Percentiles rank a stretch among this genome's conserved stretches.
Evolutionary conservation across 2,329 filamentous ascomycete genomes (phyloP).

Genomic region (Lasiodiplodia hormozganensis): DNA sequence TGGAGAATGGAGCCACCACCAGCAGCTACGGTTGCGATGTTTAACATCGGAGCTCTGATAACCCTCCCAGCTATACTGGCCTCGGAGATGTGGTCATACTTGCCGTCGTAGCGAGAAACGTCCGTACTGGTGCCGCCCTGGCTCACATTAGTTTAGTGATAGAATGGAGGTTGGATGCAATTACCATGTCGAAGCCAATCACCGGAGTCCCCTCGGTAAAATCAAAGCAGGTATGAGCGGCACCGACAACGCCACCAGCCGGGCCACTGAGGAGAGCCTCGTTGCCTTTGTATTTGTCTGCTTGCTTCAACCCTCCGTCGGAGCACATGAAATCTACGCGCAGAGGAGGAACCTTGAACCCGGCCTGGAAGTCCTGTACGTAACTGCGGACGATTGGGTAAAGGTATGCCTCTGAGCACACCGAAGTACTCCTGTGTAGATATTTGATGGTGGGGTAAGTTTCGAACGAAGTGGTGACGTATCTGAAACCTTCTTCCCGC

Average conservation of each 20-base stretch:
- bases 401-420: slow-evolving; percentile 40
- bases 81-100: slow-evolving; percentile 42
- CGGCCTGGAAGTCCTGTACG: slow-evolving; percentile 36
- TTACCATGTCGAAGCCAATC: slow-evolving; percentile 39
- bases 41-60: slow-evolving; percentile 41
- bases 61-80: slow-evolving; percentile 41
- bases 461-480: slow-evolving; percentile 38
- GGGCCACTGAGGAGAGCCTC: slow-evolving; percentile 43
- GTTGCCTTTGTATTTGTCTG: slow-evolving; percentile 39
- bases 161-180: background rate
- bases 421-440: slow-evolving; percentile 36
- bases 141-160: slow-evolving; percentile 1
- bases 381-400: slow-evolving; percentile 37
- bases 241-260: slow-evolving; percentile 45
- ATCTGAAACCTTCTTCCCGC: slow-evolving; percentile 39
- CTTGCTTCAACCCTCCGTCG: slow-evolving; percentile 42
- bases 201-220: slow-evolving; percentile 36
- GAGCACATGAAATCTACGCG: slow-evolving; percentile 44
- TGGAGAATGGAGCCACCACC: slow-evolving; percentile 80
- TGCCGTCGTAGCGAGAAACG: slow-evolving; percentile 42
- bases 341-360: slow-evolving; percentile 33
- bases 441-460: slow-evolving; percentile 37
- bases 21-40: slow-evolving; percentile 49
- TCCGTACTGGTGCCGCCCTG: slow-evolving; percentile 43
- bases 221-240: slow-evolving; percentile 42